Evolutionary conservation across 306 rosid genomes (phyloP).

Genomic region (Herpetospermum pedunculosum): DNA sequence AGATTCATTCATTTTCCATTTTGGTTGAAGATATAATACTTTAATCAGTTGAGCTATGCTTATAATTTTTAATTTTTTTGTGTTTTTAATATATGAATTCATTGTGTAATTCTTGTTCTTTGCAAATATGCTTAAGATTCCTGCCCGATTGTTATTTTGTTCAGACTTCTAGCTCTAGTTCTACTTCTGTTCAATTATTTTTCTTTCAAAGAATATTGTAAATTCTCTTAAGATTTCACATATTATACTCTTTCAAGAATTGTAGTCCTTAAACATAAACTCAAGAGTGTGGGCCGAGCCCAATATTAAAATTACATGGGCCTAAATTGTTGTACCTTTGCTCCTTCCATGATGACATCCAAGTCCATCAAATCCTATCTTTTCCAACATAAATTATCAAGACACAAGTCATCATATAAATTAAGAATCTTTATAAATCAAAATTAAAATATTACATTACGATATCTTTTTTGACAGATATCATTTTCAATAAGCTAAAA

Average conservation of each 20-base stretch:
- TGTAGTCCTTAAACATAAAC: neutral
- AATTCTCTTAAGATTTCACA: neutral
- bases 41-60: too few relatives aligned
- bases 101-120: neutral
- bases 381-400: neutral
- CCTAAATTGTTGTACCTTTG: neutral
- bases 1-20: too few relatives aligned
- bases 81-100: too few relatives aligned
- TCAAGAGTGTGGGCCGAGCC: neutral
- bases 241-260: neutral
- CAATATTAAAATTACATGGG: neutral
- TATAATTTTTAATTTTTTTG: too few relatives aligned
- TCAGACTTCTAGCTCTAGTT: too few relatives aligned
- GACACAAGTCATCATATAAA: neutral
- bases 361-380: neutral
- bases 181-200: neutral
- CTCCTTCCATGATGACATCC: neutral
- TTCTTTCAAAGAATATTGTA: neutral
- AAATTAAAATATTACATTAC: neutral
- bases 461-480: neutral
- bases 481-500: neutral
- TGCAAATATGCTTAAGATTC: neutral
- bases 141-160: neutral
- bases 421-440: neutral
- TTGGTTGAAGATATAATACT: too few relatives aligned